A percentile compares a stretch with the other conserved stretches of the same genome.
These are phyloP conservation scores for Gymnopilus junonius DNA, from an alignment of 768 basidiomycete genomes.

Conservation along the genomic window DNA sequence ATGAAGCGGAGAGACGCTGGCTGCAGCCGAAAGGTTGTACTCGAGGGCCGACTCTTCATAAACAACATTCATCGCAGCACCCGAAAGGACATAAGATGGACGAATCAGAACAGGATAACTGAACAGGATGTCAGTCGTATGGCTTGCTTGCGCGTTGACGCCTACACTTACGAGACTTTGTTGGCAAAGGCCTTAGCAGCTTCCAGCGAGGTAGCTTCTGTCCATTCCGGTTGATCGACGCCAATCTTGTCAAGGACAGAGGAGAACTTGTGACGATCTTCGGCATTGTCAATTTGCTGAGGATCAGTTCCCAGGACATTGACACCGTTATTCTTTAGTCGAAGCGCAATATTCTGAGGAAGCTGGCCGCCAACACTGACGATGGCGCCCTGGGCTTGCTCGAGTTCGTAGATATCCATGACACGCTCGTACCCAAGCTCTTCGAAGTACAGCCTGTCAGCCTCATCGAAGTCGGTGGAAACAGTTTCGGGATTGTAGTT, in stretches of 20 bases:
- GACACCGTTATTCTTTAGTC: constrained; percentile 88
- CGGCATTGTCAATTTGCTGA: constrained; percentile 92
- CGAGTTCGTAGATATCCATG: constrained; percentile 99
- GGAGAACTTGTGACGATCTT: constrained; percentile 99
- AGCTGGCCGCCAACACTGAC: constrained; percentile 96
- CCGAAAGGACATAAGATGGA: constrained; percentile 97
- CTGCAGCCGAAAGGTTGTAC: constrained; percentile 95
- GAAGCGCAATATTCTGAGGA: constrained; percentile 97
- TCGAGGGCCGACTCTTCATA: constrained; percentile 89
- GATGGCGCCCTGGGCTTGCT: constrained; percentile 89
- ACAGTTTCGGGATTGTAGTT: constrained; percentile 99
- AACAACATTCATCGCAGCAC: constrained; percentile 99
- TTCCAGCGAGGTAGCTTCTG: constrained; percentile 85
- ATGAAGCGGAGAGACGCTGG: constrained; percentile 94
- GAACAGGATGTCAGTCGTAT: constrained; percentile 11
- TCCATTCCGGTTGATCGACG: constrained; percentile 97
- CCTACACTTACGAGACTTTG: constrained; percentile 69
- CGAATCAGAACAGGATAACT: constrained; percentile 98
- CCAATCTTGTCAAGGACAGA: constrained; percentile 92
- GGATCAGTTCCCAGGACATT: constrained; percentile 97
- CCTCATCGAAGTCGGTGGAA: constrained; percentile 99
- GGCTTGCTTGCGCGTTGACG: not conserved
- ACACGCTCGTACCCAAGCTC: constrained; percentile 97
- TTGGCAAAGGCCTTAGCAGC: constrained; percentile 91
- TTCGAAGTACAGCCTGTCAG: constrained; percentile 98